phyloP scores from a whole-genome alignment of 352 stramenopile genomes.

The Phytopythium delawarense region DNA sequence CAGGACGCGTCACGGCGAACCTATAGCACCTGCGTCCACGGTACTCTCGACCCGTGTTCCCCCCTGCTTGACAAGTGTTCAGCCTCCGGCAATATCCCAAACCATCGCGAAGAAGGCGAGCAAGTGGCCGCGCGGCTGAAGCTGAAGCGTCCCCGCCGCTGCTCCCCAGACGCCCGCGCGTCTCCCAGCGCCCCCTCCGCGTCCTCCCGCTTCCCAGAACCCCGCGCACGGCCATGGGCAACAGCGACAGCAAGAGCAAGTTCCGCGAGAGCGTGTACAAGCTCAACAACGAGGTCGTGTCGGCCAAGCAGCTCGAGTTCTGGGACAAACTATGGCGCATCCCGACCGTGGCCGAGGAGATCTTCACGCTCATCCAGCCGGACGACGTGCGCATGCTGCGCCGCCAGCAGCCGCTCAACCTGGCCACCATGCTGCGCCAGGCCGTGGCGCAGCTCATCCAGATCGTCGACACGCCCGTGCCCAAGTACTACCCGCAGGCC shows the following conservation, averaged over 20 bases:
- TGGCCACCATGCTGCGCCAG: slow-evolving; percentile 80
- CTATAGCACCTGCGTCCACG: neutral
- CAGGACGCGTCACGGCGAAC: neutral
- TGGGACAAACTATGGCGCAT: slow-evolving; percentile 90
- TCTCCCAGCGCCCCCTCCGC: neutral
- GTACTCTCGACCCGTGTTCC: neutral
- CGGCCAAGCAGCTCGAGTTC: slow-evolving; percentile 85
- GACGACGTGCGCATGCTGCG: slow-evolving; percentile 87
- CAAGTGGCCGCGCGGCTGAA: neutral
- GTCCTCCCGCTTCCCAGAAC: neutral
- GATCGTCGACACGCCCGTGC: slow-evolving; percentile 84
- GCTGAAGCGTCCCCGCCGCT: neutral
- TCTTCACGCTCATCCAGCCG: slow-evolving; percentile 88
- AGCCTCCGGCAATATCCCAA: neutral
- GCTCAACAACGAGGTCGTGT: slow-evolving; percentile 87
- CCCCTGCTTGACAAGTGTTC: slow-evolving; percentile 2
- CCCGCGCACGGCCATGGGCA: slow-evolving; percentile 45
- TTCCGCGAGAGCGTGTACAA: slow-evolving; percentile 91
- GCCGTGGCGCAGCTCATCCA: slow-evolving; percentile 80
- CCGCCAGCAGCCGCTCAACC: slow-evolving; percentile 75
- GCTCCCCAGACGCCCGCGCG: neutral
- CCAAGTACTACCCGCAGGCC: slow-evolving; percentile 86
- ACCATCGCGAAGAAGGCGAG: neutral
- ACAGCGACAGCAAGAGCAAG: slow-evolving; percentile 90
- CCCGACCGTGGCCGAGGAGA: slow-evolving; percentile 83